phyloP scores from a whole-genome alignment of 495 filamentous ascomycete species.

The Neurospora sp. region DNA sequence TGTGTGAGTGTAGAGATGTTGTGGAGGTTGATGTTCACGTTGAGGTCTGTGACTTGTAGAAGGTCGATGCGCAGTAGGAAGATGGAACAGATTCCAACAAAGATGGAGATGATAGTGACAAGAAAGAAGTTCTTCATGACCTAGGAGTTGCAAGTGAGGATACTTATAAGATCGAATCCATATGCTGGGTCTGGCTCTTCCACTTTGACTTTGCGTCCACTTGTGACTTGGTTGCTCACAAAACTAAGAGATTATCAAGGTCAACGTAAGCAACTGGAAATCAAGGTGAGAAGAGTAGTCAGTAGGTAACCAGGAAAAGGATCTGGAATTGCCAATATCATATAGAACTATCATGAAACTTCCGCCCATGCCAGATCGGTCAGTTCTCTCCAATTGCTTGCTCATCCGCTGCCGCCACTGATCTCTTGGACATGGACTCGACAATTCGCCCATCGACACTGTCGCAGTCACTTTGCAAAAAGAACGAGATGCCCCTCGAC shows the following conservation, averaged over 20 bases:
- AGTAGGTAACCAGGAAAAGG: neutral
- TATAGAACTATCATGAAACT: conserved; percentile 16
- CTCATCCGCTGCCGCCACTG: neutral
- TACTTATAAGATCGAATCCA: conserved; percentile 8
- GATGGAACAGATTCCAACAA: conserved; percentile 30
- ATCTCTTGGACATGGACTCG: neutral
- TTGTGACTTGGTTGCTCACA: neutral
- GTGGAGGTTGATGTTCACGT: conserved; percentile 10
- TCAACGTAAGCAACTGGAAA: neutral
- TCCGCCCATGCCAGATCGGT: neutral
- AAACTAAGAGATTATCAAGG: neutral
- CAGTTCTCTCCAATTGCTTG: neutral
- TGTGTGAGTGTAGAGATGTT: conserved; percentile 2
- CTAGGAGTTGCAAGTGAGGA: neutral
- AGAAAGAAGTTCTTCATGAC: conserved; percentile 22
- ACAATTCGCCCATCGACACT: neutral
- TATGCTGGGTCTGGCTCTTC: neutral
- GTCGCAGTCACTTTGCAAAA: neutral
- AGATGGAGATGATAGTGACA: conserved; percentile 21
- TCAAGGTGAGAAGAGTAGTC: neutral
- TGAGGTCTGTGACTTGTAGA: conserved; percentile 13
- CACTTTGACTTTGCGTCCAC: neutral
- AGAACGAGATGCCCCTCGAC: neutral
- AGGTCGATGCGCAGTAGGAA: conserved; percentile 22
- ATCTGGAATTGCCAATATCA: neutral